Conservation (phyloP, 805 yeast species). For the Cyberlindnera bimundalis region DNA sequence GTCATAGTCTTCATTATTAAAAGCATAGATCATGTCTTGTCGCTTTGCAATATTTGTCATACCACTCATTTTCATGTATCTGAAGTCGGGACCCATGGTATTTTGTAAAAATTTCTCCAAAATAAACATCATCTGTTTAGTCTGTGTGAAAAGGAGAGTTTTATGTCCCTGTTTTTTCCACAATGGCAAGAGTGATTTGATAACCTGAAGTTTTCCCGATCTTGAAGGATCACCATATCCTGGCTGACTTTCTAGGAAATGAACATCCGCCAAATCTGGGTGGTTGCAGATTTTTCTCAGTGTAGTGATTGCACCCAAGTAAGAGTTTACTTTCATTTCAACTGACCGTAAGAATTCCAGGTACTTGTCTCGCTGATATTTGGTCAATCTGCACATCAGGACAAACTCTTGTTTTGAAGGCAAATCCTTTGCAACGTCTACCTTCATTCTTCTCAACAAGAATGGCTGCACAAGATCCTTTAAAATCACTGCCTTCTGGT, state of each 20-base stretch:
- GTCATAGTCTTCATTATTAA: slow-evolving; percentile 58
- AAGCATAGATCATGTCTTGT: slow-evolving; percentile 76
- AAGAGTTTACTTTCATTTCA: slow-evolving; percentile 72
- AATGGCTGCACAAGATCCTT: slow-evolving; percentile 90
- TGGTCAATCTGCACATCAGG: slow-evolving; percentile 81
- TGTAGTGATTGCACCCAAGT: slow-evolving; percentile 87
- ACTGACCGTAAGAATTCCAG: slow-evolving; percentile 70
- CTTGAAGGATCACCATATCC: slow-evolving; percentile 54
- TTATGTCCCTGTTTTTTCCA: slow-evolving; percentile 81
- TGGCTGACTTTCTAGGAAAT: slow-evolving; percentile 28
- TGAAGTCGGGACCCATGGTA: slow-evolving; percentile 35
- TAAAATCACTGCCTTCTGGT: slow-evolving; percentile 89
- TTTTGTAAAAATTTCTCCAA: slow-evolving; percentile 60
- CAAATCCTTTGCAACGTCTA: slow-evolving; percentile 91
- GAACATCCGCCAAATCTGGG: slow-evolving; percentile 72
- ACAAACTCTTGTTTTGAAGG: slow-evolving; percentile 95
- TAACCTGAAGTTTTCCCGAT: slow-evolving; percentile 91
- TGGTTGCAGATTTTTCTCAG: slow-evolving; percentile 93
- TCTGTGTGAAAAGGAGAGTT: slow-evolving; percentile 84
- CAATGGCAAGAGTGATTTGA: slow-evolving; percentile 63
- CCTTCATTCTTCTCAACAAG: slow-evolving; percentile 78
- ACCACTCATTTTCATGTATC: slow-evolving; percentile 89
- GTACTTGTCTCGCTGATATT: slow-evolving; percentile 70
- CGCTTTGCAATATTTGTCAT: slow-evolving; percentile 75
- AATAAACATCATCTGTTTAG: slow-evolving; percentile 90